Base-by-base conservation (phyloP, 176 grass and related monocot genomes). In the Coix lacrymajobi region DNA sequence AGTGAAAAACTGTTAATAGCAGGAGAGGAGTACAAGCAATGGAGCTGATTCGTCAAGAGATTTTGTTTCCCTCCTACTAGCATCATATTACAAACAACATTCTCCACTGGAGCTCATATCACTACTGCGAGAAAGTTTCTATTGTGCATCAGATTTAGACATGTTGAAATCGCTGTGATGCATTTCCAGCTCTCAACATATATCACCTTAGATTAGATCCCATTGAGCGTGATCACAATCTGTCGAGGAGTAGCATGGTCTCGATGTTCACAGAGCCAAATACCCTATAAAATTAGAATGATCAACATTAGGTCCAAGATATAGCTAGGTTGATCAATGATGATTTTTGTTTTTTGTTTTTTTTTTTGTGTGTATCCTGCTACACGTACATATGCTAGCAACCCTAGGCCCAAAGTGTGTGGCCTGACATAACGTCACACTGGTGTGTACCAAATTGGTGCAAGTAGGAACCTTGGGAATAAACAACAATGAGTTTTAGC, bases 261-360 rank as follows among this genome's bases (percentile, higher is more conserved):
- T 30, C 92, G 90, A 63, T 97, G 91, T 85, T 97, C 95, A 41
- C 95, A 97, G 5, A 97, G 84, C 95, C 95, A 97, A 91, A 97
- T 97, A 70, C 95, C 95, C 95, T 94, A 77, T 57, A 46, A 69
- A 63, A 57, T 84, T 0, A 80, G 16, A 84, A 62, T 66, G 31
- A 1, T 29, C 29, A 69, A 61, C 6, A 73, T 78, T 32, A 81
- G 69, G 24, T 80, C 44, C 15, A 2, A 74, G 66, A 20, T 60
- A 45, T 16, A 29, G 22, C 34, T 0, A 64, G 19, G 6, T 67
- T 67, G 14, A 66, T 54, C 44, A 71, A 17, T 45, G 25, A 31
- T 63, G 25, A 72, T 19, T 26, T 60, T 60, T 58, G 22, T 11
- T 57, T 11, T 12, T 11, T 57, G 2, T 12, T 17, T 57, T 19